Evolutionary conservation across 192 early-diverging fungal genomes (phyloP), one percentile per base, ranked within the genome.

Genomic region (Jimgerdemannia lactiflua): DNA sequence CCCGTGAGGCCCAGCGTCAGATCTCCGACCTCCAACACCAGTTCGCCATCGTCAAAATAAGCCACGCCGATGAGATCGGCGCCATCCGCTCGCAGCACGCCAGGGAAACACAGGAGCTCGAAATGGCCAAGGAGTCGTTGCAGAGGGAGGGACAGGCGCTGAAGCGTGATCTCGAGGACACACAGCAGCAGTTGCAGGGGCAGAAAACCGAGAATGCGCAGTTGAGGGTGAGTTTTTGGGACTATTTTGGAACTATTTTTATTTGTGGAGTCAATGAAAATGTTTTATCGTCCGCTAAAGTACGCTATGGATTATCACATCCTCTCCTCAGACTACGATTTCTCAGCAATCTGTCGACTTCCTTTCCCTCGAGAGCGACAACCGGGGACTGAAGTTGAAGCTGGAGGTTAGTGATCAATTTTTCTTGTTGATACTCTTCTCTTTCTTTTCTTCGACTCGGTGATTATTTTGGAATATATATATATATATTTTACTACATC

Each of bases 131-230:
- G 18, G 64, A 73, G 8, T 71, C 71, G n/a, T 29, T 84, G 11
- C 69, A 88, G 68, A 75, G 78, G 11, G 82, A 84, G 39, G 76
- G 65, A 17, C 80, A 83, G 29, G 19, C 64, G 17, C 66, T 81
- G 4, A 73, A 77, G 18, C 64, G 71, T 3, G 84, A 82, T 4
- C 43, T 86, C 7, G 70, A 73, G 1, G 43, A 72, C 7, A 82
- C 77, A 17, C 73, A 83, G 39, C 73, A 72, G 8, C 74, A 74
- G n/a, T 54, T 87, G 4, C 72, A 76, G 4, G 75, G 63, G 7
- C 83, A 81, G 67, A 78, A 77, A 39, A 70, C 77, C 59, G 88
- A 91, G 74, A 78, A 86, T 64, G 43, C 42, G 78, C 78, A 42
- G 59, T 82, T 3, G 71, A 79, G 11, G 14, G 41, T 8, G 59